phyloP scores from a whole-genome alignment of 257 asterid genomes.

The Solanum boliviense region DNA sequence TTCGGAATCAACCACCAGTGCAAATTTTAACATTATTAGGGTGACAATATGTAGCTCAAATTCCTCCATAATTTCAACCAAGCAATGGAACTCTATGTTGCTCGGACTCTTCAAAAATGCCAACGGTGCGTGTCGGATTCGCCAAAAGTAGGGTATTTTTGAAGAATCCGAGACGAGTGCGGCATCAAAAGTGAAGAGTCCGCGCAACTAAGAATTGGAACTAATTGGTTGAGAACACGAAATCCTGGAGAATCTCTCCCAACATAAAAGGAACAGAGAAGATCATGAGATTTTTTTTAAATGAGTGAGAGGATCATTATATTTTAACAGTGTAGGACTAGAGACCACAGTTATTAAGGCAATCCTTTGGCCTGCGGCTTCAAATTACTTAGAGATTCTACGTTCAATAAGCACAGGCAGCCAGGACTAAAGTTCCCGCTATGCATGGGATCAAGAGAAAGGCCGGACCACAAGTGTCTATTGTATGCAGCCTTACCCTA shows the following conservation, averaged over 20 bases:
- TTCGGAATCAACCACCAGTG: not conserved
- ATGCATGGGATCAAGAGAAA: not conserved
- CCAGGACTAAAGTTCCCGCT: not conserved
- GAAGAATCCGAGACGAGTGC: no score
- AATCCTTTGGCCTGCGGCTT: no score
- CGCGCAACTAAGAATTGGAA: not conserved
- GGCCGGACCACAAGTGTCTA: not conserved
- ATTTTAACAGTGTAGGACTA: not conserved
- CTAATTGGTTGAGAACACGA: not conserved
- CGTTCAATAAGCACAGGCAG: not conserved
- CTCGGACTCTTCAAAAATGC: no score
- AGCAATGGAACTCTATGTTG: not conserved
- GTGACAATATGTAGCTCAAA: not conserved
- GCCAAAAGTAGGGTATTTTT: no score
- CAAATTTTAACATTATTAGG: not conserved
- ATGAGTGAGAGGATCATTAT: not conserved
- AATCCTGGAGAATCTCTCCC: not conserved
- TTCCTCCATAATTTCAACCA: not conserved
- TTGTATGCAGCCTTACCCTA: not conserved
- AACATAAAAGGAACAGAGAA: not conserved
- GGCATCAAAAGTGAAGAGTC: no score
- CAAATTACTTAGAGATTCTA: not conserved
- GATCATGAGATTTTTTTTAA: not conserved
- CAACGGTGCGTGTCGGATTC: no score
- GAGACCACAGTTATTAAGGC: not conserved